Evolutionary conservation across 1,284 basidiomycete genomes (phyloP).

Genomic region (Microbotryum lychnidis-dioicae): DNA sequence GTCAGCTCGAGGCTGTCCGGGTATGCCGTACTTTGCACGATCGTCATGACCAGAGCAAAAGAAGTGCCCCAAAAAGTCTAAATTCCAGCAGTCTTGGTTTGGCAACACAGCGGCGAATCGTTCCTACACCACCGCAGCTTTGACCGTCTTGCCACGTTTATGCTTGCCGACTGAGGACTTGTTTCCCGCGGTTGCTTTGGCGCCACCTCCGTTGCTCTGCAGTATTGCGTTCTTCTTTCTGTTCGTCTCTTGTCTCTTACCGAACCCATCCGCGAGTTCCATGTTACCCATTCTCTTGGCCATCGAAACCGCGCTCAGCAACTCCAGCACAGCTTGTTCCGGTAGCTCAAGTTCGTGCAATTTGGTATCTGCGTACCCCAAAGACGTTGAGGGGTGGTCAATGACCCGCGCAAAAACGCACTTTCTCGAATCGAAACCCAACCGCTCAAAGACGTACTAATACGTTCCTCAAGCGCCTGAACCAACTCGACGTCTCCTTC

Average conservation of each 20-base stretch:
- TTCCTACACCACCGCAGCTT: not conserved
- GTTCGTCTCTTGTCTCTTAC: conserved; percentile 73
- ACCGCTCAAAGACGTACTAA: conserved; percentile 50
- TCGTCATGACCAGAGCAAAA: no score
- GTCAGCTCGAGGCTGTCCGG: no score
- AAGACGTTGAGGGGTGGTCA: conserved; percentile 3
- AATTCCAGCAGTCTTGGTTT: no score
- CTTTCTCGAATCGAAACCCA: not conserved
- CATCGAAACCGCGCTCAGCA: conserved; percentile 77
- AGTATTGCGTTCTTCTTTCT: conserved; percentile 48
- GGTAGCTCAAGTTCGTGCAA: conserved; percentile 64
- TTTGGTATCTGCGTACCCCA: conserved; percentile 52
- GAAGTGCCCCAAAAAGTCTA: no score
- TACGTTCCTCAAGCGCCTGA: conserved; percentile 73
- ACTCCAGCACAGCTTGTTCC: conserved; percentile 75
- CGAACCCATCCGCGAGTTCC: conserved; percentile 70
- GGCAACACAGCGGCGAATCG: no score
- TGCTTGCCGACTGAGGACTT: not conserved
- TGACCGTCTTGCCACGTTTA: not conserved
- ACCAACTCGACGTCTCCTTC: conserved; percentile 85
- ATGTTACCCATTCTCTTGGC: conserved; percentile 90
- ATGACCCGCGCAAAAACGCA: rapidly evolving
- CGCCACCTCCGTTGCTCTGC: no score
- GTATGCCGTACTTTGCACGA: no score
- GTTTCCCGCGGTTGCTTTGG: not conserved